Evolutionary conservation across 2,329 filamentous ascomycete species (phyloP).

Genomic region (Penicillium sp.): DNA sequence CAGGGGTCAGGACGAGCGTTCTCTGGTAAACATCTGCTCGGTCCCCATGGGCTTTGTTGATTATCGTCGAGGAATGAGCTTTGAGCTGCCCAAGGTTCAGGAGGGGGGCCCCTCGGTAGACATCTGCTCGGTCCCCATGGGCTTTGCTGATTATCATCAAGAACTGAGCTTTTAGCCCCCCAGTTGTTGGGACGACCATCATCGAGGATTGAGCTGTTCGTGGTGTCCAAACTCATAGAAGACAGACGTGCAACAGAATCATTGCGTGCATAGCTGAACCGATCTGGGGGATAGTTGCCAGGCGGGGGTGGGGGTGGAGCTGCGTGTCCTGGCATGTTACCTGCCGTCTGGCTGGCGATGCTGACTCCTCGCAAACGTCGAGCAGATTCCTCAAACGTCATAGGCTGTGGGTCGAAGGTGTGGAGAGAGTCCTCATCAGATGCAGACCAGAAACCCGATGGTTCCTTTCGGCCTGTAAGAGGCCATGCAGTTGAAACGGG

Average conservation of each 20-base stretch:
- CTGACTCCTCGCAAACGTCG: constrained; percentile 33
- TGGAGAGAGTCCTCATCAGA: constrained; percentile 24
- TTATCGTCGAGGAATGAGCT: too few relatives aligned
- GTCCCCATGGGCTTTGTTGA: too few relatives aligned
- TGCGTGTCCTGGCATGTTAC: constrained; percentile 37
- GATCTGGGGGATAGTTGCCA: constrained; percentile 31
- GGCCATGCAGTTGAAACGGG: constrained; percentile 36
- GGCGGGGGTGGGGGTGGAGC: constrained; percentile 39
- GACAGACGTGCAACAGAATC: constrained; percentile 39
- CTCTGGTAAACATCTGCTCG: too few relatives aligned
- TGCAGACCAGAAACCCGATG: constrained; percentile 25
- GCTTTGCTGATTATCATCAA: too few relatives aligned
- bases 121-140: too few relatives aligned
- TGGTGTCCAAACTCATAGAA: constrained; percentile 40
- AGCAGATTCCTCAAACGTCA: constrained; percentile 25
- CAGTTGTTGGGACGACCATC: constrained; percentile 29
- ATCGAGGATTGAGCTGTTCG: constrained; percentile 42
- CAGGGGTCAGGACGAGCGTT: too few relatives aligned
- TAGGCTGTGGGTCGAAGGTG: constrained; percentile 24
- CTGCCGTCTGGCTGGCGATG: constrained; percentile 37
- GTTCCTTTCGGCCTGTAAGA: constrained; percentile 25
- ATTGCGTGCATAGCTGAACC: constrained; percentile 37
- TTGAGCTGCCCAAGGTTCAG: too few relatives aligned
- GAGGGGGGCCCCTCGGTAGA: too few relatives aligned
- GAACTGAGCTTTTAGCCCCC: too few relatives aligned